Evolutionary conservation across 1,284 basidiomycete species (phyloP), one percentile per base, ranked within the genome.

Genomic region (Ganoderma meredithae): DNA sequence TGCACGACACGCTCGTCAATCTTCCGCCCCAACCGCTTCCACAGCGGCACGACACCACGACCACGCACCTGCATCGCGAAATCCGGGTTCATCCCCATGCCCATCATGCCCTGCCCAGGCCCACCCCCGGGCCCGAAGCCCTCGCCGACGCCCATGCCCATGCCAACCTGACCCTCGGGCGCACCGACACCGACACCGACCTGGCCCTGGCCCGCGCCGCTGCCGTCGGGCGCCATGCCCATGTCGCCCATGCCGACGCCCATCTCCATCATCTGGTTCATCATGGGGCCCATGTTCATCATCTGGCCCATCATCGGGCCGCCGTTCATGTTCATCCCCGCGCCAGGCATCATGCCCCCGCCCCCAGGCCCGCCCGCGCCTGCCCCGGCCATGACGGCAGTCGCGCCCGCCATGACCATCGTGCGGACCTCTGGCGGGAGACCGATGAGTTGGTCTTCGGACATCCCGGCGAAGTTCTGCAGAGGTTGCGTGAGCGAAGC

Each of bases 371-470:
- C 71, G 63, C 82, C 86, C 9, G 81, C 80, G 60, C 80, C 83
- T 7, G 82, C 85, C 64, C 82, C 83, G 72, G 89, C 88, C 91
- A 91, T 92, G 86, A 92, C 89, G 15, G 88, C 86, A 40, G 86
- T 89, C 65, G 90, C 89, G 49, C 90, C 90, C 15, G 89, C 91
- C 87, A 92, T 91, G 65, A 93, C 92, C 92, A 94, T 94, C 66
- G 90, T 88, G 53, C 93, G 90, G 64, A 94, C 83, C 71, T 95
- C 93, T 0, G 90, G 88, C 6, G 93, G 93, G 25, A 95, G 82
- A 31, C 86, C 87, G 10, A 86, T 82, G 55, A 94, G 82, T 74
- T 95, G 93, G 65, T 95, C 93, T 78, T 95, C 93, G 27, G 87
- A 86, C 88, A 95, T 90, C 12, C 89, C 92, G 1, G 93, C 84